A percentile compares a stretch with the other conserved stretches of the same genome.
Conservation (phyloP, 805 yeast genomes). For the Candida taoyuanica region DNA sequence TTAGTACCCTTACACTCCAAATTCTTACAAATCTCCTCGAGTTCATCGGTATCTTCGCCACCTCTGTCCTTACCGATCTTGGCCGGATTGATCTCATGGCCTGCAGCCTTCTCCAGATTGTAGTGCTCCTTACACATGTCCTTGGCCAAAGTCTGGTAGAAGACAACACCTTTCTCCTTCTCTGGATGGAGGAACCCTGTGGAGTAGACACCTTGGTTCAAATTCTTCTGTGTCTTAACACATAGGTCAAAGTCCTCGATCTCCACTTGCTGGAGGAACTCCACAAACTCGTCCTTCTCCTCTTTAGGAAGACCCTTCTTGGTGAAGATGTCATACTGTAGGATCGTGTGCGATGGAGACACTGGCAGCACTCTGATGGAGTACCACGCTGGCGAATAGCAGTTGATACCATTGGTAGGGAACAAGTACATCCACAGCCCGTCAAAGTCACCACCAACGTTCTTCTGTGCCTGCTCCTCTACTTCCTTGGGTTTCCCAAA, state of each 20-base stretch:
- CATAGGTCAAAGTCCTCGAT: slow-evolving; percentile 58
- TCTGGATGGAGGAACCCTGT: slow-evolving; percentile 57
- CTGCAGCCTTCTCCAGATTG: slow-evolving; percentile 40
- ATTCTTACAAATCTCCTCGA: slow-evolving; percentile 45
- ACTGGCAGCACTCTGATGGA: slow-evolving; percentile 56
- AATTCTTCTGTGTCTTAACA: slow-evolving; percentile 54
- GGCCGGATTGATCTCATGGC: slow-evolving; percentile 50
- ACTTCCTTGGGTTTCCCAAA: slow-evolving; percentile 34
- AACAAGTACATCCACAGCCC: slow-evolving; percentile 60
- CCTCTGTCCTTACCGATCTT: slow-evolving; percentile 32
- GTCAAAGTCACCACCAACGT: slow-evolving; percentile 58
- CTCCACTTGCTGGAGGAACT: slow-evolving; percentile 58
- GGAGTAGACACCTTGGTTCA: slow-evolving; percentile 55
- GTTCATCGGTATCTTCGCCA: slow-evolving; percentile 42
- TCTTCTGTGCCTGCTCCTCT: slow-evolving; percentile 30
- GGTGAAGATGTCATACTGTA: slow-evolving; percentile 58
- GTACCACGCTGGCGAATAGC: slow-evolving; percentile 66
- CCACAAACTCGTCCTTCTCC: slow-evolving; percentile 57
- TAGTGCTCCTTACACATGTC: slow-evolving; percentile 56
- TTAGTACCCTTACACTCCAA: slow-evolving; percentile 47
- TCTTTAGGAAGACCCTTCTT: slow-evolving; percentile 52
- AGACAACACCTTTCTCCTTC: slow-evolving; percentile 55
- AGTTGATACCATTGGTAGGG: slow-evolving; percentile 58
- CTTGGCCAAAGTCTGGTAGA: slow-evolving; percentile 49
- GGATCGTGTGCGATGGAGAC: slow-evolving; percentile 47